These are phyloP conservation scores for Kurtzmaniella quercitrusa DNA, from an alignment of 1,139 yeast species.

Conservation along the genomic window DNA sequence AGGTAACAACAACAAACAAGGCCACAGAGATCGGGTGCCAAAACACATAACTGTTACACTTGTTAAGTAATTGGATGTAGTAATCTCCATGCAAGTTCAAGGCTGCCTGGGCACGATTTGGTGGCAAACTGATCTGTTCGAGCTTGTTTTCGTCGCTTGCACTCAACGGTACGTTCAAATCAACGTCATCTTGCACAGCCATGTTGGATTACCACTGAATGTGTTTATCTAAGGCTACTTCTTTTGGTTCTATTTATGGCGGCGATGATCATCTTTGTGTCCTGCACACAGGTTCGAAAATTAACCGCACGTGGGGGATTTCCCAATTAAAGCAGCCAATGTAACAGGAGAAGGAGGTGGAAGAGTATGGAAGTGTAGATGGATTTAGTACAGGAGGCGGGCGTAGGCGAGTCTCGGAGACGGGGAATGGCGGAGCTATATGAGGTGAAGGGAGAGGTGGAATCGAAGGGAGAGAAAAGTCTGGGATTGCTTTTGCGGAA, in stretches of 20 bases:
- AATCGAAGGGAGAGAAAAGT: too few species aligned
- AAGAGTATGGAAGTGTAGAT: background rate
- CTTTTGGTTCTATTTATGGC: background rate
- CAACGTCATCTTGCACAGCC: slow-evolving; percentile 42
- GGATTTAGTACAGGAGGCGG: too few species aligned
- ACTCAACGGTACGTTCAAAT: slow-evolving; percentile 52
- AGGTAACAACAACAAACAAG: slow-evolving; percentile 23
- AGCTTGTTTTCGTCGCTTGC: slow-evolving; percentile 47
- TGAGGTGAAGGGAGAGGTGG: too few species aligned
- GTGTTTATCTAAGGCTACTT: too few species aligned
- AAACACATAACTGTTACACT: slow-evolving; percentile 44
- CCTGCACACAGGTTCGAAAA: background rate
- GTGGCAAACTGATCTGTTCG: slow-evolving; percentile 39
- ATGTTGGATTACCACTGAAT: slow-evolving; percentile 12
- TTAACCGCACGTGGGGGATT: slow-evolving; percentile 8
- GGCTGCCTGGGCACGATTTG: slow-evolving; percentile 57
- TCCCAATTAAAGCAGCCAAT: slow-evolving; percentile 2
- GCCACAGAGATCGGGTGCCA: slow-evolving; percentile 42
- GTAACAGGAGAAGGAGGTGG: background rate
- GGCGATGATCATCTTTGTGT: background rate
- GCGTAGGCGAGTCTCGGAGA: too few species aligned
- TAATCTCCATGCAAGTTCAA: slow-evolving; percentile 62
- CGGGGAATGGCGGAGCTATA: too few species aligned
- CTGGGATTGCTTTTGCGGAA: background rate
- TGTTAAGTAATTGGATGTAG: slow-evolving; percentile 52